phyloP scores from a whole-genome alignment of 176 grass and related monocot species.

The Phoenix dactylifera region DNA sequence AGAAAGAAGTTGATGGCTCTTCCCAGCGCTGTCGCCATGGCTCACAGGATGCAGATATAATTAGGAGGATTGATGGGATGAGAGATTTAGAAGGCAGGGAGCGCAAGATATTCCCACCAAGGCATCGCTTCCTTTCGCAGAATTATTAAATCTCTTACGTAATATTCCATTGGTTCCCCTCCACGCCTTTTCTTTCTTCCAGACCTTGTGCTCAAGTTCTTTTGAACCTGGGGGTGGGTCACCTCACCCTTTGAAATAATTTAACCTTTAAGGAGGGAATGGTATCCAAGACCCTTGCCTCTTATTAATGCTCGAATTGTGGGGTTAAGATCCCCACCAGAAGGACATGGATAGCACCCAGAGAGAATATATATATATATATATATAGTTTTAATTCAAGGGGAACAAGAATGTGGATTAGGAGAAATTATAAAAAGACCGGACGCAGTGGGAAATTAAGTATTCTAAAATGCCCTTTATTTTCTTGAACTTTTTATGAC shows the following conservation, averaged over 20 bases:
- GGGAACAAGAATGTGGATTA: too few relatives aligned
- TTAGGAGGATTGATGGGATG: not conserved
- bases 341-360: not conserved
- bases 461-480: too few relatives aligned
- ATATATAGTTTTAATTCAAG: not conserved
- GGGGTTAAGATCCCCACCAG: not conserved
- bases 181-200: not conserved
- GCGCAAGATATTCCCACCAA: slow-evolving; percentile 5
- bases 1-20: slow-evolving; percentile 9
- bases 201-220: too few relatives aligned
- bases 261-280: not conserved
- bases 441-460: too few relatives aligned
- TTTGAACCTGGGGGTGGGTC: too few relatives aligned
- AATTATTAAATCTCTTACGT: not conserved
- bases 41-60: not conserved
- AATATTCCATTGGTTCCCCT: slow-evolving; percentile 4
- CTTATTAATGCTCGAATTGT: slow-evolving; percentile 5
- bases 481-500: too few relatives aligned
- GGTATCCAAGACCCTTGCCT: not conserved
- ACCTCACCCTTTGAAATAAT: slow-evolving; percentile 2
- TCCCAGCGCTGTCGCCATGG: slow-evolving; percentile 10
- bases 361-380: not conserved
- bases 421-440: too few relatives aligned
- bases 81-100: not conserved
- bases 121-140: not conserved